Percentiles rank a stretch among this genome's conserved stretches.
phyloP scores from a whole-genome alignment of 2,329 filamentous ascomycete genomes.

The Paracoccidioides lutzii region DNA sequence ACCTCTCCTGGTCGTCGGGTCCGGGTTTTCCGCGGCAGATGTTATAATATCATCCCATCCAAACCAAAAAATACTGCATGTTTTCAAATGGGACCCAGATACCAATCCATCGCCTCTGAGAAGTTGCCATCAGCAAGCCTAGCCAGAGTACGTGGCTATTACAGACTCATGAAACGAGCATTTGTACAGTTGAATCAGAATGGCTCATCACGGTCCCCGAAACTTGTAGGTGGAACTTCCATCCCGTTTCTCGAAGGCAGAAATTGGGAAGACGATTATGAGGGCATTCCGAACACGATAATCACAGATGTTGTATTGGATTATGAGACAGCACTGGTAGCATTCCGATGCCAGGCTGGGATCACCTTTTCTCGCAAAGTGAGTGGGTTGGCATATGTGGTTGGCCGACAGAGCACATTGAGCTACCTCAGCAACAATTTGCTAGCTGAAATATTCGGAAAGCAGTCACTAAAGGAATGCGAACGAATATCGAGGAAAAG shows the following conservation, averaged over 20 bases:
- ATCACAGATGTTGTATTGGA: slow-evolving; percentile 28
- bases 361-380: slow-evolving; percentile 34
- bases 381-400: slow-evolving; percentile 41
- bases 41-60: slow-evolving; percentile 43
- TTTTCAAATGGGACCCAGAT: slow-evolving; percentile 48
- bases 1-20: slow-evolving; percentile 46
- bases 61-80: slow-evolving; percentile 43
- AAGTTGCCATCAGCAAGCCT: slow-evolving; percentile 47
- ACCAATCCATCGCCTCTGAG: slow-evolving; percentile 43
- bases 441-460: slow-evolving; percentile 35
- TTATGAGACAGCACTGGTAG: slow-evolving; percentile 25
- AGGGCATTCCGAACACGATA: slow-evolving; percentile 43
- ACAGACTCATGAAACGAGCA: slow-evolving; percentile 47
- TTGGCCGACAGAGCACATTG: slow-evolving; percentile 44
- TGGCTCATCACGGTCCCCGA: slow-evolving; percentile 12
- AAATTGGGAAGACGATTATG: slow-evolving; percentile 40
- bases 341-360: slow-evolving; percentile 33
- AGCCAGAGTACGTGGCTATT: slow-evolving; percentile 51
- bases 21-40: slow-evolving; percentile 51
- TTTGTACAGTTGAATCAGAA: slow-evolving; percentile 16
- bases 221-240: slow-evolving; percentile 22
- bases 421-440: slow-evolving; percentile 38
- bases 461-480: slow-evolving; percentile 11
- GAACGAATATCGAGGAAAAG: slow-evolving; percentile 39
- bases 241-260: slow-evolving; percentile 36